phyloP scores from a whole-genome alignment of 176 grass and related monocot species.

The Oryza longistaminata region DNA sequence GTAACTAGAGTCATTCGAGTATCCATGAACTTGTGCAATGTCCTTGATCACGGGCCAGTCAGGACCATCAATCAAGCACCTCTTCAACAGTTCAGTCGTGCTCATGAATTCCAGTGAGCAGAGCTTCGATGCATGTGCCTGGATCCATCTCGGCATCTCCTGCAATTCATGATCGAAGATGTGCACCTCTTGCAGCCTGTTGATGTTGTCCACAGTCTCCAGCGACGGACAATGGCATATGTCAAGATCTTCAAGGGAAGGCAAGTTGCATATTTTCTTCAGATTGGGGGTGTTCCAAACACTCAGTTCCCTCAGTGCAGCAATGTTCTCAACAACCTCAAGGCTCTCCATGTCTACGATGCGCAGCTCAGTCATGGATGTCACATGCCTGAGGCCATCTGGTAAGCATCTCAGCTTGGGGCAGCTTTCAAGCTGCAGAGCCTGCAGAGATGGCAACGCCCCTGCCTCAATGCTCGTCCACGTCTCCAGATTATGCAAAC shows the following conservation, averaged over 20 bases:
- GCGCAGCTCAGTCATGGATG: conserved; percentile 46
- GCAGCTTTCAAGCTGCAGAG: conserved; percentile 72
- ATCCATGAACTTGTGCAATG: conserved; percentile 54
- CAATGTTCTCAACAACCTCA: conserved; percentile 46
- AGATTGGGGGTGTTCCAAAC: conserved; percentile 61
- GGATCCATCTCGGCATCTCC: conserved; percentile 64
- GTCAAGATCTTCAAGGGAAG: conserved; percentile 65
- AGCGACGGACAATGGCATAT: conserved; percentile 58
- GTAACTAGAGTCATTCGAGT: conserved; percentile 49
- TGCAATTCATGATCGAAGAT: conserved; percentile 68
- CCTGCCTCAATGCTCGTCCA: conserved; percentile 56
- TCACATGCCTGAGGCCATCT: conserved; percentile 45
- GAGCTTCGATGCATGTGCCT: conserved; percentile 44
- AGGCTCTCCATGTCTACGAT: conserved; percentile 64
- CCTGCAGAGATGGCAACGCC: conserved; percentile 55
- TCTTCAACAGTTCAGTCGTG: conserved; percentile 42
- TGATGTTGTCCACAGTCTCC: conserved; percentile 42
- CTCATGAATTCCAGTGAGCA: conserved; percentile 50
- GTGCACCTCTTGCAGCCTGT: conserved; percentile 43
- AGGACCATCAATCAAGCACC: conserved; percentile 51
- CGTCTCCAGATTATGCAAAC: conserved; percentile 49
- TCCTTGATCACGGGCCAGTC: conserved; percentile 64
- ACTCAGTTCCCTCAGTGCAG: conserved; percentile 53
- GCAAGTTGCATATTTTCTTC: conserved; percentile 53
- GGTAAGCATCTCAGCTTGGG: conserved; percentile 55